These are phyloP conservation scores for Rhizophagus prolifer DNA, from an alignment of 192 early-diverging fungal genomes.

Conservation along the genomic window DNA sequence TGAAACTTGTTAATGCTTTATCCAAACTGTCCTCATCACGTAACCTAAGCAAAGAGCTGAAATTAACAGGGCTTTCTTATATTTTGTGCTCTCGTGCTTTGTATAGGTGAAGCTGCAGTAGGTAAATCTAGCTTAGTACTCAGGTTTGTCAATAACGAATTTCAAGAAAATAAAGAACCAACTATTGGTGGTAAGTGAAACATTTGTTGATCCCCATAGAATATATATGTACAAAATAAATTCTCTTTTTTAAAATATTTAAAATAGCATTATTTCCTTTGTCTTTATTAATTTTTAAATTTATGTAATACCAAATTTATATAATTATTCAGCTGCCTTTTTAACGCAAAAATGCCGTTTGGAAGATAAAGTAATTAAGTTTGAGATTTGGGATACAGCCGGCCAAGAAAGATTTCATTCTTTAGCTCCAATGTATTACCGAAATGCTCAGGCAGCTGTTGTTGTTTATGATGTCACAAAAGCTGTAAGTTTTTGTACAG, in stretches of 20 bases:
- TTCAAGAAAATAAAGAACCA: constrained; percentile 95
- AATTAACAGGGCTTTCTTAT: neutral
- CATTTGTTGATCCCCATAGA: neutral
- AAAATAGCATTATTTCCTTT: neutral
- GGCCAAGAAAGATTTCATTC: constrained; percentile 98
- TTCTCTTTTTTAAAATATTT: neutral
- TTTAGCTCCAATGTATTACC: constrained; percentile 95
- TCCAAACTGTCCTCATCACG: neutral
- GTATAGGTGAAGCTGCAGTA: constrained; percentile 86
- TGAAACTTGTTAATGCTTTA: neutral
- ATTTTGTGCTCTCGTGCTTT: constrained; percentile 1
- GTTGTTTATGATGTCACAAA: constrained; percentile 97
- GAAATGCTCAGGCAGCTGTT: constrained; percentile 95
- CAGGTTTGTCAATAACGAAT: constrained; percentile 94
- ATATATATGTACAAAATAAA: neutral
- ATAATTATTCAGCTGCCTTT: constrained; percentile 61
- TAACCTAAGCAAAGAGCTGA: neutral
- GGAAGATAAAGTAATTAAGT: constrained; percentile 81
- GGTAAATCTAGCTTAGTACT: constrained; percentile 96
- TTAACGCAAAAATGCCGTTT: constrained; percentile 92
- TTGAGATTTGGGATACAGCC: constrained; percentile 91
- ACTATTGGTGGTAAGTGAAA: constrained; percentile 82
- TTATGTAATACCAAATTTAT: neutral
- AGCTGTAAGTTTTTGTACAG: constrained; percentile 41
- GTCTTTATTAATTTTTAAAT: neutral